A percentile compares a stretch with the other conserved stretches of the same genome.
Conservation (phyloP, 2,329 filamentous ascomycete genomes). For the Metarhizium sp. region DNA sequence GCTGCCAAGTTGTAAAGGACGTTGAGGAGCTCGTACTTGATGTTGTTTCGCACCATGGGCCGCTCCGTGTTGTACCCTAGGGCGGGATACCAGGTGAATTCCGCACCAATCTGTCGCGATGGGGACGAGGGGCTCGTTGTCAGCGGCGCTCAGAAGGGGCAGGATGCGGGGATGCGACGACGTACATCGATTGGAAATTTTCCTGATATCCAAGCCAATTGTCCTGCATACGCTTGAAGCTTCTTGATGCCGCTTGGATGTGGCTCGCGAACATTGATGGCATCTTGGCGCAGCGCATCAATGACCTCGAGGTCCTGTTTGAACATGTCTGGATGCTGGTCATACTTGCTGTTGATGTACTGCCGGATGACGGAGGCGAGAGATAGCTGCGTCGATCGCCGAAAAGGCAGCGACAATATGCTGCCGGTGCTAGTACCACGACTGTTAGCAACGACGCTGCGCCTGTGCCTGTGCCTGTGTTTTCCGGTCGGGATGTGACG, state of each 20-base stretch:
- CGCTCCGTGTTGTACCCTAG: conserved; percentile 80
- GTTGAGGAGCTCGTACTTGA: conserved; percentile 81
- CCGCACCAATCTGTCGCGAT: conserved; percentile 64
- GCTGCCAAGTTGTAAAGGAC: conserved; percentile 88
- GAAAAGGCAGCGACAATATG: conserved; percentile 77
- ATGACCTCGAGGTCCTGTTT: conserved; percentile 75
- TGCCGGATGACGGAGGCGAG: conserved; percentile 78
- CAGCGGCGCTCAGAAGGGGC: conserved; percentile 5
- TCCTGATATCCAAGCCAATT: conserved; percentile 84
- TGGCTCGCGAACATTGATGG: conserved; percentile 81
- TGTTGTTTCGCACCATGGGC: conserved; percentile 56
- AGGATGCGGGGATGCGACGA: neutral
- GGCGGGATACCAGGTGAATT: conserved; percentile 94
- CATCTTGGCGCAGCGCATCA: conserved; percentile 72
- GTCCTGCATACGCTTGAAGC: conserved; percentile 83
- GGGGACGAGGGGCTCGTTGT: neutral
- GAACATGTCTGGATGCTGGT: conserved; percentile 98
- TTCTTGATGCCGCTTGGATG: conserved; percentile 80
- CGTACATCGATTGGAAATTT: conserved; percentile 91
- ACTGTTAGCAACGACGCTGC: neutral
- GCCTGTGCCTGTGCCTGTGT: no score
- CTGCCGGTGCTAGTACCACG: conserved; percentile 30
- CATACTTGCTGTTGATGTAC: conserved; percentile 97
- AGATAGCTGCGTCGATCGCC: conserved; percentile 69
- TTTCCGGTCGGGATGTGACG: neutral